Conservation (phyloP, 2,329 filamentous ascomycete genomes). For the Endoconidiophora laricicola region DNA sequence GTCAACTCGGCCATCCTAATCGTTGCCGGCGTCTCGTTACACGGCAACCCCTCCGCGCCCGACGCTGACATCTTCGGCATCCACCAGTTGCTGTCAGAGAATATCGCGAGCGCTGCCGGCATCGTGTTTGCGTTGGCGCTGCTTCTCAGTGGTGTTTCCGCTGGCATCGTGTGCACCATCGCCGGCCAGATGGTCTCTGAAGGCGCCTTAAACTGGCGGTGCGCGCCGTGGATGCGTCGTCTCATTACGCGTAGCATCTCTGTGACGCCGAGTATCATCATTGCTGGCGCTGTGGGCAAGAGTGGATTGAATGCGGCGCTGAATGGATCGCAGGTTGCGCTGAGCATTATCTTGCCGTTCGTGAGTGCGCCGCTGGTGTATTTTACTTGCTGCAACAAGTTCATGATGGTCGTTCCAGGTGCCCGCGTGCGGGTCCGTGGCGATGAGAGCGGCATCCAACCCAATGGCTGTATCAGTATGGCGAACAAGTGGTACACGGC, state of each 20-base stretch:
- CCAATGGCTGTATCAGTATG: constrained; percentile 37
- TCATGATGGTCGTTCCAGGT: constrained; percentile 53
- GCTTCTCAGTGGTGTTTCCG: constrained; percentile 62
- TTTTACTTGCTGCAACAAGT: constrained; percentile 63
- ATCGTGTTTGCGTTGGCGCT: constrained; percentile 73
- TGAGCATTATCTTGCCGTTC: constrained; percentile 67
- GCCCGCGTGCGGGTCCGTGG: constrained; percentile 20
- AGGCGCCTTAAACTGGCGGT: constrained; percentile 58
- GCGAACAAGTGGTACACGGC: constrained; percentile 52
- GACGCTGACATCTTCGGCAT: constrained; percentile 72
- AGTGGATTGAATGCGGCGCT: constrained; percentile 54
- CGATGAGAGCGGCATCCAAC: constrained; percentile 14
- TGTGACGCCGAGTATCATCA: constrained; percentile 68
- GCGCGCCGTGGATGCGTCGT: constrained; percentile 63
- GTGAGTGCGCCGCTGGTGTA: constrained; percentile 70
- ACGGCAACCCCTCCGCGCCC: constrained; percentile 40
- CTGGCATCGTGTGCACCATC: constrained; percentile 79
- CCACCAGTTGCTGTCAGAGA: constrained; percentile 50
- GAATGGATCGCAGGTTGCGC: constrained; percentile 59
- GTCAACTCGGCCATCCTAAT: constrained; percentile 74
- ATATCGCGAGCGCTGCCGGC: constrained; percentile 58
- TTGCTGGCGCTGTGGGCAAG: constrained; percentile 61
- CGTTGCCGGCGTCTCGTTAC: constrained; percentile 63
- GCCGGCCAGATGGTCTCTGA: constrained; percentile 80
- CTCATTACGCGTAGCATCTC: constrained; percentile 64